Evolutionary conservation across 164 flowering plant genomes (phyloP).

Genomic region (Platanus orientalis): DNA sequence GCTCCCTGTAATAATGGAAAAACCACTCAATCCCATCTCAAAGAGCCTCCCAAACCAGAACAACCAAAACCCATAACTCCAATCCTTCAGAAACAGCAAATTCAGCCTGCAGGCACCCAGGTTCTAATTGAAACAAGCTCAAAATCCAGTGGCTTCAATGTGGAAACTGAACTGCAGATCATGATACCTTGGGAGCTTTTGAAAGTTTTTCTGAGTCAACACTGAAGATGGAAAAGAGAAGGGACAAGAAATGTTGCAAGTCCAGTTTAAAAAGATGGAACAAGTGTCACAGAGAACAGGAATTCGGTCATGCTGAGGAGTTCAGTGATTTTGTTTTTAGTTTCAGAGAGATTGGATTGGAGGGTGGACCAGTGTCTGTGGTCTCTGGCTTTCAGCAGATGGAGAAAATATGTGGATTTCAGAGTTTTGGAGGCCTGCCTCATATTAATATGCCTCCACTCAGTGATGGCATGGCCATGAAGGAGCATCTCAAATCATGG

Average conservation of each 20-base stretch:
- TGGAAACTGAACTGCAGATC: constrained; percentile 3
- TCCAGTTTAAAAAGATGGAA: too few relatives aligned
- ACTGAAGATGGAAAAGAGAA: constrained; percentile 1
- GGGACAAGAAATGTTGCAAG: constrained; percentile 16
- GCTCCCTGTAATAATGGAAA: not conserved
- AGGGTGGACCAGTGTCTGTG: not conserved
- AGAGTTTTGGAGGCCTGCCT: too few relatives aligned
- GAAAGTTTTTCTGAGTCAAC: too few relatives aligned
- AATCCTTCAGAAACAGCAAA: constrained; percentile 3
- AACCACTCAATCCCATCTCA: constrained; percentile 7
- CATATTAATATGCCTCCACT: too few relatives aligned
- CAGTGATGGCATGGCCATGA: too few relatives aligned
- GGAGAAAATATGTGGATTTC: constrained; percentile 8
- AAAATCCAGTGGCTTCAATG: constrained; percentile 5
- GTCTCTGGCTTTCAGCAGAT: constrained; percentile 9
- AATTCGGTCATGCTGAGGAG: too few relatives aligned
- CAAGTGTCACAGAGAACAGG: too few relatives aligned
- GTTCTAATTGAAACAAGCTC: too few relatives aligned
- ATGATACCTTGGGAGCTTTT: constrained; percentile 4
- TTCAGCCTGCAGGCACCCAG: constrained; percentile 2
- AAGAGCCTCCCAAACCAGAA: constrained; percentile 8
- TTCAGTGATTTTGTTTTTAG: too few relatives aligned
- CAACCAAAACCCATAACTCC: constrained; percentile 8
- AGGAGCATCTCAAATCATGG: too few relatives aligned
- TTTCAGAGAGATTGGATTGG: too few relatives aligned